Conservation (phyloP, 1,284 basidiomycete species). For the Trichosporon coremiiforme region DNA sequence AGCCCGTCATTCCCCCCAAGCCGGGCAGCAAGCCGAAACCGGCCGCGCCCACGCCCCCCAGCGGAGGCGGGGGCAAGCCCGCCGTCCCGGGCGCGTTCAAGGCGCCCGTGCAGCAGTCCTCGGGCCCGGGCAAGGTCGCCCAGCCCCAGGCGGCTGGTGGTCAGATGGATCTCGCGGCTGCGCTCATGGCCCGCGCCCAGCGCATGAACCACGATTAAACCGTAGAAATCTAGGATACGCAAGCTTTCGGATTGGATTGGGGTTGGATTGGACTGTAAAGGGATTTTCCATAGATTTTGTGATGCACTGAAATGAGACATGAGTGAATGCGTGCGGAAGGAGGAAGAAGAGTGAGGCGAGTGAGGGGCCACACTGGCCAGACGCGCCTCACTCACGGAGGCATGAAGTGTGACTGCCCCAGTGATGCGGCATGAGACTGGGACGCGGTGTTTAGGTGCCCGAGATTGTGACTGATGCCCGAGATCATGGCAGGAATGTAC, state of each 20-base stretch:
- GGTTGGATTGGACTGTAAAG: not conserved
- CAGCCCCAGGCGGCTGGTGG: slow-evolving; percentile 60
- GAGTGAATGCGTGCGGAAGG: not conserved
- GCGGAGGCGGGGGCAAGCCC: slow-evolving; percentile 47
- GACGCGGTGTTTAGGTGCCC: too few relatives aligned
- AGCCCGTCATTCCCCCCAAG: slow-evolving; percentile 57
- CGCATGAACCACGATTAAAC: slow-evolving; percentile 17
- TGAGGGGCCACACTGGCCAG: too few relatives aligned
- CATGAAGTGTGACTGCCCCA: too few relatives aligned
- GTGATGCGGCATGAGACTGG: not conserved
- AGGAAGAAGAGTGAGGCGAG: too few relatives aligned
- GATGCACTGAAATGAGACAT: slow-evolving; percentile 10
- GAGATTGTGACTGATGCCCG: too few relatives aligned
- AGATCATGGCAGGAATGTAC: not conserved
- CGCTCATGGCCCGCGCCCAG: slow-evolving; percentile 41
- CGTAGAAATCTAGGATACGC: slow-evolving; percentile 29
- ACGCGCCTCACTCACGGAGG: too few relatives aligned
- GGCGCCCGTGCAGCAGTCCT: slow-evolving; percentile 37
- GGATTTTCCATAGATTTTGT: not conserved
- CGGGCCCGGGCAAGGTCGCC: slow-evolving; percentile 49
- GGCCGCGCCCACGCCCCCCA: slow-evolving; percentile 25
- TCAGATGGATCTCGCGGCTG: slow-evolving; percentile 78
- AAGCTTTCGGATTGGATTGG: slow-evolving; percentile 34
- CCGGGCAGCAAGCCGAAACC: slow-evolving; percentile 50
- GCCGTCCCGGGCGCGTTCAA: slow-evolving; percentile 44